A percentile compares a stretch with the other conserved stretches of the same genome.
These are phyloP conservation scores for Abrus pulchellus DNA, from an alignment of 306 rosid species.

Conservation along the genomic window DNA sequence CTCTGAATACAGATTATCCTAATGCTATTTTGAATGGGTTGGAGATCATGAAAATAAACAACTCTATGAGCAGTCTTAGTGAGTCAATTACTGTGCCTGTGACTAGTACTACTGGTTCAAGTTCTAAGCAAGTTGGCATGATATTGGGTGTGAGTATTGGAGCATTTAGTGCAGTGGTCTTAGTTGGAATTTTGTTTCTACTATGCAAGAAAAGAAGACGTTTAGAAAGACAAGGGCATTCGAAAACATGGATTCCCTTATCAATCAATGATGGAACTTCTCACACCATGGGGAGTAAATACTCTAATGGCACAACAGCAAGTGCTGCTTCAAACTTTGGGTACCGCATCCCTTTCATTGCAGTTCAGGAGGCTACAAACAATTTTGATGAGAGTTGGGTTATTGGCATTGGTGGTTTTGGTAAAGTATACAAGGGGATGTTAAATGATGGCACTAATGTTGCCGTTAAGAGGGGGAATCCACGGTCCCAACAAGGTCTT, in stretches of 20 bases:
- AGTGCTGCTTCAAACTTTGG: slow-evolving; percentile 75
- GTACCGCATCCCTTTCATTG: slow-evolving; percentile 79
- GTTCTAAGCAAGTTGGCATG: slow-evolving; percentile 62
- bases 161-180: slow-evolving; percentile 50
- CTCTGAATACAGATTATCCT: slow-evolving; percentile 54
- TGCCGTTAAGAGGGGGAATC: slow-evolving; percentile 95
- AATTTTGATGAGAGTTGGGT: slow-evolving; percentile 90
- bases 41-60: slow-evolving; percentile 92
- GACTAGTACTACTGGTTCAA: slow-evolving; percentile 47
- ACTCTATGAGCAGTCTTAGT: slow-evolving; percentile 77
- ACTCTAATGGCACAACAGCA: slow-evolving; percentile 72
- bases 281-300: slow-evolving; percentile 89
- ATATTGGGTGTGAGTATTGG: slow-evolving; percentile 80
- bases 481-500: slow-evolving; percentile 87
- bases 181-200: slow-evolving; percentile 60
- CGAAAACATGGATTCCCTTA: slow-evolving; percentile 87
- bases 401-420: slow-evolving; percentile 94
- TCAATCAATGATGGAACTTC: slow-evolving; percentile 74
- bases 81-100: slow-evolving; percentile 40
- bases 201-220: slow-evolving; percentile 60
- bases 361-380: slow-evolving; percentile 85
- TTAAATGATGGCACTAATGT: slow-evolving; percentile 85
- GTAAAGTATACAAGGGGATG: slow-evolving; percentile 91
- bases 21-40: slow-evolving; percentile 92
- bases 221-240: slow-evolving; percentile 58